Percentiles rank a stretch among this genome's conserved stretches.
Conservation (phyloP, 495 filamentous ascomycete species). For the Apiosordaria backusii region DNA sequence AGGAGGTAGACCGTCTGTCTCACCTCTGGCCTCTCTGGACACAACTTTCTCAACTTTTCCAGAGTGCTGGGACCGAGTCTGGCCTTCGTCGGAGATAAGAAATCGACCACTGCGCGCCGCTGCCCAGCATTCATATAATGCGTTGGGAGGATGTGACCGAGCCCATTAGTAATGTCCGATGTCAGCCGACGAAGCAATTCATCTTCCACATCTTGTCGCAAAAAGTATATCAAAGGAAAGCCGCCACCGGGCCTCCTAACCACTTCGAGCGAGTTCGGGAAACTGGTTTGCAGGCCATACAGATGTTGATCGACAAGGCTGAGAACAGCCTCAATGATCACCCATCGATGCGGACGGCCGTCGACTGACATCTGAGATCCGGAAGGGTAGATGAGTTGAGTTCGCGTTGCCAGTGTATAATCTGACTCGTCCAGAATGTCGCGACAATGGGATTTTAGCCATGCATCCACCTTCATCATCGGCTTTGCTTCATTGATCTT, state of each 20-base stretch:
- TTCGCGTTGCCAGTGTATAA: constrained; percentile 46
- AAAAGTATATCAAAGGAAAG: constrained; percentile 46
- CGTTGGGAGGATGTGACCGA: constrained; percentile 27
- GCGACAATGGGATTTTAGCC: constrained; percentile 42
- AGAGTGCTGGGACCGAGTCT: constrained; percentile 19
- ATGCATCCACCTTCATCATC: constrained; percentile 47
- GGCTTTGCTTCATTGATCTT: constrained; percentile 34
- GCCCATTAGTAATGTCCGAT: constrained; percentile 36
- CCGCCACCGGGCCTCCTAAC: constrained; percentile 31
- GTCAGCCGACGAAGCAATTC: constrained; percentile 37
- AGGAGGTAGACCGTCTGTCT: constrained; percentile 30
- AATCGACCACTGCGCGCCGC: constrained; percentile 40
- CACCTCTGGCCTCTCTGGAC: constrained; percentile 27
- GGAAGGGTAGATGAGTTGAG: constrained; percentile 50
- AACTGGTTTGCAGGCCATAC: constrained; percentile 32
- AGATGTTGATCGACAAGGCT: constrained; percentile 39
- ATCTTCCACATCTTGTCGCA: constrained; percentile 44
- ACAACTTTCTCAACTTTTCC: constrained; percentile 23
- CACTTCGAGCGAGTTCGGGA: constrained; percentile 46
- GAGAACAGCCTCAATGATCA: constrained; percentile 42
- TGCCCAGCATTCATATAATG: constrained; percentile 25
- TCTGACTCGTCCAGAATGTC: constrained; percentile 60
- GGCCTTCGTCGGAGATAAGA: constrained; percentile 20
- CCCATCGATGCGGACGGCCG: constrained; percentile 50
- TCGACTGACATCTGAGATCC: constrained; percentile 48